Evolutionary conservation across 2,329 filamentous ascomycete genomes (phyloP), one percentile per base, ranked within the genome.

Genomic region (Allantophomopsis cytisporea): DNA sequence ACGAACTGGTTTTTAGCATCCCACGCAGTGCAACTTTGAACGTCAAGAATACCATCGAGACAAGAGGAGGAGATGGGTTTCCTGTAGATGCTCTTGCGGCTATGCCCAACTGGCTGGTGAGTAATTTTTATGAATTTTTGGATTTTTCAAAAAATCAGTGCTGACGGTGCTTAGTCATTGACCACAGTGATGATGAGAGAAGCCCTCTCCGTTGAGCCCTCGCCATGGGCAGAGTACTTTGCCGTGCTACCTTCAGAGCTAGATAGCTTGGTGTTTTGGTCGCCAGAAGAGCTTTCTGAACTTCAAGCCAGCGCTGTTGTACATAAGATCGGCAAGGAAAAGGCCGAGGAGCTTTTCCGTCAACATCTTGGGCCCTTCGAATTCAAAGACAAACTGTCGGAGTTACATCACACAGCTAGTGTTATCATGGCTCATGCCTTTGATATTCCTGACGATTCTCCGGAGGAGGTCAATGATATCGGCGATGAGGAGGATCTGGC

Each of bases 341-440:
- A 60, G 21, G 77, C 78, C 4, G 70, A 83, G 44, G 60, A 69
- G 36, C 63, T 63, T 30, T 80, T 82, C 51, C 57, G 59, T 7
- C 59, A 69, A 28, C 61, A 65, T 18, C 56, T 81, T 18, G 50
- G 71, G 4, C 75, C 74, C 2, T 74, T 73, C 50, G 23, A 28
- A 28, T 28, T 28, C 8, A 28, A 28, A 8, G 23, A 28, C 23
- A 28, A 28, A 8, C 23, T 28, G 10, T 28, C 23, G 23, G 23
- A 28, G 23, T 28, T 28, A 12, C 79, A 83, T 53, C 63, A 68
- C 23, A 77, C 82, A 65, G 79, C 73, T 10, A 79, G 73, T 7
- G 66, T 75, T 14, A 80, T 83, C 47, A 83, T 83, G 78, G 76
- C 77, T 6, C 83, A 83, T 53, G 78, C 77, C 6, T 83, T 83